Base-by-base conservation (phyloP, 768 basidiomycete genomes). In the Coprinopsis marcescibilis region DNA sequence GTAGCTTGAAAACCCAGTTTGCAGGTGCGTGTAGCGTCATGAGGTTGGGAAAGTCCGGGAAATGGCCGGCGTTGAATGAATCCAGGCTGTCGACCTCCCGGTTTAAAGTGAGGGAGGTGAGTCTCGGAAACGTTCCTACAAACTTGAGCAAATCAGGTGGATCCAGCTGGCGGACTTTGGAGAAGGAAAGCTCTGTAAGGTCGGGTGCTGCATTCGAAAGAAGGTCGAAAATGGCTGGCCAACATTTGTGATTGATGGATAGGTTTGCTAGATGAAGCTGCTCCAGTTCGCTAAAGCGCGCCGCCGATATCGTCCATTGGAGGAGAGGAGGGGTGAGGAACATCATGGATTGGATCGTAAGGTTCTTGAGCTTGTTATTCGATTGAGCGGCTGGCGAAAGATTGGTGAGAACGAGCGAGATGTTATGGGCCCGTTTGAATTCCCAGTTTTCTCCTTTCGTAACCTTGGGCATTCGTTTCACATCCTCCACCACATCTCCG, bases 331-430 rank as follows among this genome's bases (percentile, higher is more conserved):
- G 59, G 17, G 54, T 52, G 26, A 51, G 38, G 42, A 58, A 50
- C 54, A 60, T 58, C 51, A 55, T 58, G 3, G 59, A 60, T 33
- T 51, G 52, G 25, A 60, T 55, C 2, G 46, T 51, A 21, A 60
- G 39, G 6, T 46, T 41, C 4, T 41, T 48, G 17, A 60, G 50
- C 13, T 37, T 15, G 17, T 53, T 44, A 11, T 27, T 14, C 10
- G 36, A 37, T 24, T 43, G 48, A 15, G 54, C 56, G 13, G 45
- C 19, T 12, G 27, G 35, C 2, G 48, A 41, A 7, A 58, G 26
- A 2, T 53, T 46, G 12, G 59, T 55, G 11, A 60, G 43, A 15
- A 56, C 37, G 19, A 53, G 25, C 10, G 53, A 33, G n/a, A 37
- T 52, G 14, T 52, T 54, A 15, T 48, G 48, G 1, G 54, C 48